These are phyloP conservation scores for Quercus lobata DNA, from an alignment of 331 rosid species.

Conservation along the genomic window DNA sequence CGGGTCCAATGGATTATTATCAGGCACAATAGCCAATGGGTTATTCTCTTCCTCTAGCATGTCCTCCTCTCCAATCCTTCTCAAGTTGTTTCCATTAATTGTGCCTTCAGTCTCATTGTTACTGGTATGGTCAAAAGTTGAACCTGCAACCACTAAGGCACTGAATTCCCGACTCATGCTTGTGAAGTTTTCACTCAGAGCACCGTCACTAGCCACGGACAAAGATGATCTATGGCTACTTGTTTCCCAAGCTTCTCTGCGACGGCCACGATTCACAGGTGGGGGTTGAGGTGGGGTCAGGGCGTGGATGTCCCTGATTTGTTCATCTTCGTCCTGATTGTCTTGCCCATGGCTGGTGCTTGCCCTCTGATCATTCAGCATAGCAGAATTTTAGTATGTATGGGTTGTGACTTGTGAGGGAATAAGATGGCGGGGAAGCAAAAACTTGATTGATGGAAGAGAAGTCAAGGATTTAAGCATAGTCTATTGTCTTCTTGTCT, in stretches of 20 bases:
- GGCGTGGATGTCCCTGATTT: constrained; percentile 85
- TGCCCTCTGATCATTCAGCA: constrained; percentile 42
- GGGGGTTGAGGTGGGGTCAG: constrained; percentile 56
- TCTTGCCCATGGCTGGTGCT: constrained; percentile 23
- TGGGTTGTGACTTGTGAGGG: not conserved
- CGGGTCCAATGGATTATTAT: constrained; percentile 34
- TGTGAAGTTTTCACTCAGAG: constrained; percentile 65
- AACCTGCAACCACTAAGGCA: constrained; percentile 90
- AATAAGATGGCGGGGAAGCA: not conserved
- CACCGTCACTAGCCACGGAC: constrained; percentile 63
- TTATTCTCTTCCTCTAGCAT: constrained; percentile 39
- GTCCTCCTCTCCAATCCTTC: constrained; percentile 73
- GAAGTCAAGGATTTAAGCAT: not conserved
- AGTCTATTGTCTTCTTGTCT: not conserved
- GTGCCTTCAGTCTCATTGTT: constrained; percentile 5
- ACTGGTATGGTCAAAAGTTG: constrained; percentile 34
- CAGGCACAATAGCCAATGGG: constrained; percentile 44
- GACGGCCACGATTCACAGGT: constrained; percentile 29
- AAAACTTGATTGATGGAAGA: not conserved
- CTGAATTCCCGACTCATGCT: constrained; percentile 87
- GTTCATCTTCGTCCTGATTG: constrained; percentile 29
- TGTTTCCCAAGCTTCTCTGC: constrained; percentile 61
- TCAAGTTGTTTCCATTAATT: constrained; percentile 21
- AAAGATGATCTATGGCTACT: constrained; percentile 55
- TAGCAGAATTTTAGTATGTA: constrained; percentile 15